Evolutionary conservation across 148 eudicot genomes (phyloP).

Genomic region (Rhododendron ferrugineum): DNA sequence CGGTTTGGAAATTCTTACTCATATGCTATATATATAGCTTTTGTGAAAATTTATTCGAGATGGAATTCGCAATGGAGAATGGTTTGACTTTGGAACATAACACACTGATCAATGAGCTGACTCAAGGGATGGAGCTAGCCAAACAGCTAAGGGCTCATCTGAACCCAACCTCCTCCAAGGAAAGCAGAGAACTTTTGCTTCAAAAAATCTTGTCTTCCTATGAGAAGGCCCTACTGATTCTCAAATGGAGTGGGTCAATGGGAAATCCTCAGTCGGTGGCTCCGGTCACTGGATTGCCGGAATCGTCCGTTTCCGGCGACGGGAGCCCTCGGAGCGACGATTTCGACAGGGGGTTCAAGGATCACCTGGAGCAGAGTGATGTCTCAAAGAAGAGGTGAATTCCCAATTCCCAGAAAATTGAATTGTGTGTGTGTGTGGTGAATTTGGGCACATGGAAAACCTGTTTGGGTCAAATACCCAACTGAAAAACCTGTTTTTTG

Average conservation of each 20-base stretch:
- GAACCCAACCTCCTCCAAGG: constrained; percentile 28
- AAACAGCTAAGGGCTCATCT: constrained; percentile 50
- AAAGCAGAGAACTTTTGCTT: constrained; percentile 35
- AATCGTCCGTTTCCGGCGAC: constrained; percentile 50
- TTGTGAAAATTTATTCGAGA: background rate
- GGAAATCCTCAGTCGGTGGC: constrained; percentile 33
- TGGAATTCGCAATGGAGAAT: constrained; percentile 28
- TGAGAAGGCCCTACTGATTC: constrained; percentile 61
- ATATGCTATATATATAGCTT: background rate
- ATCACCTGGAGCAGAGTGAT: constrained; percentile 25
- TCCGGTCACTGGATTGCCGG: constrained; percentile 28
- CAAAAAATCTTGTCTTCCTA: constrained; percentile 57
- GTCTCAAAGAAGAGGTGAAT: constrained; percentile 69
- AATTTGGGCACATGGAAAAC: background rate
- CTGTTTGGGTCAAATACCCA: background rate
- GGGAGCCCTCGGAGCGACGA: constrained; percentile 56
- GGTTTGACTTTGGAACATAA: constrained; percentile 23
- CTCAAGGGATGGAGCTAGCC: constrained; percentile 62
- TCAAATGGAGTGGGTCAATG: constrained; percentile 41
- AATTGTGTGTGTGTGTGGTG: too few species aligned
- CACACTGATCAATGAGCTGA: constrained; percentile 43
- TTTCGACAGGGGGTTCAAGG: constrained; percentile 21
- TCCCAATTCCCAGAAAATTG: background rate
- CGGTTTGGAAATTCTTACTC: background rate
- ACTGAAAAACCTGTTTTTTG: constrained; percentile 1